Base-by-base conservation (phyloP, 1,284 basidiomycete species). In the Apiotrichum akiyoshidainum region DNA sequence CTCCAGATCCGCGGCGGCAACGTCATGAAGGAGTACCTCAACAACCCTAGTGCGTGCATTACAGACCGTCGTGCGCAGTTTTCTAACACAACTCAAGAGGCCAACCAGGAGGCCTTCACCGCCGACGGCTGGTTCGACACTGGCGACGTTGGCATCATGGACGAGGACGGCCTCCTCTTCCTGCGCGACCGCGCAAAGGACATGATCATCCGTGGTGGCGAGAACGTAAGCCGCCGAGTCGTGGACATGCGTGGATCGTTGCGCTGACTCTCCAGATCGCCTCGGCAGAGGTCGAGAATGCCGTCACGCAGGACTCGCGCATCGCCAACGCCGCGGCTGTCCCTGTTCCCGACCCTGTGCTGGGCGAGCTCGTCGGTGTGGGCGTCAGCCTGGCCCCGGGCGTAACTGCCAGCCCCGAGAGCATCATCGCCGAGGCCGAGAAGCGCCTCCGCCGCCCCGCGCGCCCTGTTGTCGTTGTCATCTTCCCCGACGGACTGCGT, bases 171-270 rank as follows among this genome's bases (percentile, higher is more conserved):
- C 8, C 68, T 71, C 53, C 48, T 76, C 39, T 74, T 67, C 55
- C 51, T 63, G 19, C 55, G 57, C 22, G 61, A 63, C 49, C 46
- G 61, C 5, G 60, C 60, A 37, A 63, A 63, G 61, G 61, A 63
- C 52, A 69, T 76, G 55, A 76, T 76, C 50, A 74, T 76, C 33
- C 72, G 74, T 4, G 74, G 74, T 21, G 74, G 74, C 1, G 74
- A 76, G 60, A 76, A 76, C 54, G 56, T 57, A 26, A 51, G 55
- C 40, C n/a, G n/a, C n/a, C n/a, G n/a, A n/a, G n/a, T n/a, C n/a
- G n/a, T n/a, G n/a, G 4, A 7, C 33, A 17, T 19, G 9, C 12
- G 19, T 4, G n/a, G 17, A 9, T 10, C 31, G 10, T 8, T n/a
- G n/a, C n/a, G n/a, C 54, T 44, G 14, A 41, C 46, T 10, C 11